Evolutionary conservation across 345 rosid genomes (phyloP).

Genomic region (Noccaea caerulescens): DNA sequence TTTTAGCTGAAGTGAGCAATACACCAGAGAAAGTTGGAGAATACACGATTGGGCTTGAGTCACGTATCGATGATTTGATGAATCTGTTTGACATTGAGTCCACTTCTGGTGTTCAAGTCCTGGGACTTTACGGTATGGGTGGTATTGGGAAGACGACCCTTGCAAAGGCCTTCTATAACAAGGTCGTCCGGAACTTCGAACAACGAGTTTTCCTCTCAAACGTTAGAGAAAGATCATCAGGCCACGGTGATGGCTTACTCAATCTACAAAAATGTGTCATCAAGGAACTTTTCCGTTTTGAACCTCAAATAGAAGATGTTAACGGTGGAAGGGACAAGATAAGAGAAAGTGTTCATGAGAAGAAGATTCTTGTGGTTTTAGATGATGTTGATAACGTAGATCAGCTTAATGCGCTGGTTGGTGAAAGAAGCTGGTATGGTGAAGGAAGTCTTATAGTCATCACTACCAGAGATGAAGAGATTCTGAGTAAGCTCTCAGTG

Average conservation of each 20-base stretch:
- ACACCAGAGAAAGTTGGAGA: conserved; percentile 55
- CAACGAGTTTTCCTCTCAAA: conserved; percentile 39
- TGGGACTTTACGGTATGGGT: conserved; percentile 47
- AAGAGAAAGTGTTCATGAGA: conserved; percentile 32
- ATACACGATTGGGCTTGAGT: conserved; percentile 38
- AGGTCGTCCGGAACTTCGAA: conserved; percentile 22
- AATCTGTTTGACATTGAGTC: too few relatives aligned
- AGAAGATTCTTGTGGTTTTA: conserved; percentile 52
- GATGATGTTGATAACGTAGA: conserved; percentile 59
- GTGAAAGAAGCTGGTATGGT: conserved; percentile 52
- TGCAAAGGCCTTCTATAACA: conserved; percentile 33
- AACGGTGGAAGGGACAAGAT: conserved; percentile 36
- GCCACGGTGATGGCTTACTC: conserved; percentile 35
- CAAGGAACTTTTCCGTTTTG: conserved; percentile 21
- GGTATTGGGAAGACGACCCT: conserved; percentile 52
- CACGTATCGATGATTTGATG: conserved; percentile 16
- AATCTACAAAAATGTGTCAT: conserved; percentile 51
- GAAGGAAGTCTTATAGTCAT: conserved; percentile 62
- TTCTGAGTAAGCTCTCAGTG: conserved; percentile 42
- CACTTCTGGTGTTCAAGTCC: too few relatives aligned
- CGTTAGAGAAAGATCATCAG: conserved; percentile 43
- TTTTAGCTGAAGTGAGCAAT: conserved; percentile 52
- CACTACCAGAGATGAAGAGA: conserved; percentile 58
- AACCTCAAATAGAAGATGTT: conserved; percentile 22
- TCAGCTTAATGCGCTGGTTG: conserved; percentile 55